Evolutionary conservation across 257 asterid genomes (phyloP), one percentile per base, ranked within the genome.

Genomic region (Ilex aquifolium): DNA sequence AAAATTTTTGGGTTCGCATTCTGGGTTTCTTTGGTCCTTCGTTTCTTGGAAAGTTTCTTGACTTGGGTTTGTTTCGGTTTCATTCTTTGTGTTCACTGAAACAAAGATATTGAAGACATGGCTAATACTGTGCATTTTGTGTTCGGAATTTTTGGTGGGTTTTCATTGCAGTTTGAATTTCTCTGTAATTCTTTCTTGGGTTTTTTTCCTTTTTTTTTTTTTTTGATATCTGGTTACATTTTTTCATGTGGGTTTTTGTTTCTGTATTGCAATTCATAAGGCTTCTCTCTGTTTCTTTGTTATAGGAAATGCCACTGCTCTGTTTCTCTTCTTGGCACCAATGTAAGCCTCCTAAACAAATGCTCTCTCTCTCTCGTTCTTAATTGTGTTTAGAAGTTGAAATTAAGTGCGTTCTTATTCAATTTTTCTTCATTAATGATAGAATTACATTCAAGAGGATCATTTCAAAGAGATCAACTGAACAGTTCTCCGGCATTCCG

Each of bases 281-380:
- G 27, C 54, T 63, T 56, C 32, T 31, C 32, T 65, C 29, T 65
- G 39, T 52, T 48, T 54, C 65, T 40, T 17, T 64, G 36, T 30
- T 44, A 21, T 86, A 88, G 95, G 96, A 60, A 91, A 88, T 76
- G 85, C 78, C 32, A 76, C 69, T 66, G 98, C 95, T 42, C 69
- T 91, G 77, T 88, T 88, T 71, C 92, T 88, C 17, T 91, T 82
- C 88, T 67, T 86, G 78, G 85, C 95, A 44, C 98, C 98, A 60
- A 5, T 86, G 98, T 91, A 74, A 85, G 11, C 52, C 3, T 46
- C 1, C 52, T 14, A 14, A 10, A 21, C 27, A 21, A 21, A 21
- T 21, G 27, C 0, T 21, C 27, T 21, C 27, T 21, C 27, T 21
- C 27, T 21, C 27, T 46, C 3, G 0, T 7, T 14, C 4, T 8